A percentile compares a stretch with the other conserved stretches of the same genome.
Evolutionary conservation across 305 asterid genomes (phyloP).

Genomic region (Plantago rigida): DNA sequence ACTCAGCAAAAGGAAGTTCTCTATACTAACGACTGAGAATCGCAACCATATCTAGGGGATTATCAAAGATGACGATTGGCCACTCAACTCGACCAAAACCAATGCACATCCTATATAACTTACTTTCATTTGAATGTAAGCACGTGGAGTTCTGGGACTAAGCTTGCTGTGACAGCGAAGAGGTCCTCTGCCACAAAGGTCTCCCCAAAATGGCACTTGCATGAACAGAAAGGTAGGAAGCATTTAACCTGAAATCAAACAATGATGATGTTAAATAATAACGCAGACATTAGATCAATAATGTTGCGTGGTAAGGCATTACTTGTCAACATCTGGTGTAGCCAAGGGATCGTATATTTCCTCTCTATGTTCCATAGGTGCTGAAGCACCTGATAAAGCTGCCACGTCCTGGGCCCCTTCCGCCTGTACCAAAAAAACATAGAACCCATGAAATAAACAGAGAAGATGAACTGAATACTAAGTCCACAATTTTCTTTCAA

Average conservation of each 20-base stretch:
- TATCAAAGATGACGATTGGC: background rate
- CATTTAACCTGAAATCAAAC: constrained; percentile 9
- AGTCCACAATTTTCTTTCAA: no score
- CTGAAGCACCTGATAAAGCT: constrained; percentile 44
- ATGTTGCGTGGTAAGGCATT: constrained; percentile 23
- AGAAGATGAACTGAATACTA: background rate
- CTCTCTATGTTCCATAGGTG: constrained; percentile 60
- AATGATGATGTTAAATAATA: background rate
- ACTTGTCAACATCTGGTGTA: constrained; percentile 77
- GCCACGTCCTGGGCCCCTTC: constrained; percentile 67
- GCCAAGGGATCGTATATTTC: constrained; percentile 74
- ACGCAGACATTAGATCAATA: background rate
- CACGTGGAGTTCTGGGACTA: constrained; percentile 17
- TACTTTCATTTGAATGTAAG: background rate
- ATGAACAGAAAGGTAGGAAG: constrained; percentile 18
- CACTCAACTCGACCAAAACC: background rate
- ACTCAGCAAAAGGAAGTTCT: no score
- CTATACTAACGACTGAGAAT: background rate
- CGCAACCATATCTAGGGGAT: background rate
- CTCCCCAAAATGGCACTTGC: constrained; percentile 17
- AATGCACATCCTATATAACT: background rate
- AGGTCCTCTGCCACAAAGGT: constrained; percentile 21
- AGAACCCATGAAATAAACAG: background rate
- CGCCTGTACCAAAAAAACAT: constrained; percentile 29
- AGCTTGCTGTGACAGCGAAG: constrained; percentile 25